Base-by-base conservation (phyloP, 805 yeast species). In the Jamesozyma jinghongensis region DNA sequence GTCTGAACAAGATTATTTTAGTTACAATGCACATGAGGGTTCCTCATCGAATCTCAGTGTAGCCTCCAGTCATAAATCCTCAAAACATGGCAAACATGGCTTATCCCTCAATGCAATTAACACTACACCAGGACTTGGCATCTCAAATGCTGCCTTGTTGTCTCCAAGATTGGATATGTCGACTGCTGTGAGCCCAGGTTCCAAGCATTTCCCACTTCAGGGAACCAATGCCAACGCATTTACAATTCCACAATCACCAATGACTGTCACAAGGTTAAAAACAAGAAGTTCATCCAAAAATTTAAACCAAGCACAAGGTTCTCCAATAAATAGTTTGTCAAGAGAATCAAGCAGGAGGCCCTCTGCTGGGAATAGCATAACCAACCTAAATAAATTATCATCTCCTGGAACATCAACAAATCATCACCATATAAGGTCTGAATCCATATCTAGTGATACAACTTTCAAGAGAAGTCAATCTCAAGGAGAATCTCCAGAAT, bases 311-410 rank as follows among this genome's bases (percentile, higher is more conserved):
- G 6, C 10, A 22, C 38, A 28, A n/a, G 11, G 14, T 17, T 34
- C 18, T 31, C 5, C 27, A 13, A 38, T 69, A 94, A 86, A 14
- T 95, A 25, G 12, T 3, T 34, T 42, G 5, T 43, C 49, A 2
- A 27, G 28, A 6, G 13, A 27, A 25, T 36, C 44, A 14, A 43
- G 41, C 31, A 40, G 49, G 22, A 30, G 49, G 19, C 46, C 49
- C 11, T 45, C 48, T 3, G 11, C 32, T 4, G 38, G 34, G 2
- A 42, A 38, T 17, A 13, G 34, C 3, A 31, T 26, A 2, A 34
- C 36, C 6, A 12, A 25, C 6, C 12, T 33, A 12, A 18, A 26
- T 10, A 34, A 34, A 20, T 34, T 34, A 22, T 4, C 34, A 13
- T 30, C 37, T 3, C 33, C 31, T 4, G 26, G 26, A 22, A 22